Evolutionary conservation across 163 green algal species (phyloP).

Genomic region (Botryococcus braunii): DNA sequence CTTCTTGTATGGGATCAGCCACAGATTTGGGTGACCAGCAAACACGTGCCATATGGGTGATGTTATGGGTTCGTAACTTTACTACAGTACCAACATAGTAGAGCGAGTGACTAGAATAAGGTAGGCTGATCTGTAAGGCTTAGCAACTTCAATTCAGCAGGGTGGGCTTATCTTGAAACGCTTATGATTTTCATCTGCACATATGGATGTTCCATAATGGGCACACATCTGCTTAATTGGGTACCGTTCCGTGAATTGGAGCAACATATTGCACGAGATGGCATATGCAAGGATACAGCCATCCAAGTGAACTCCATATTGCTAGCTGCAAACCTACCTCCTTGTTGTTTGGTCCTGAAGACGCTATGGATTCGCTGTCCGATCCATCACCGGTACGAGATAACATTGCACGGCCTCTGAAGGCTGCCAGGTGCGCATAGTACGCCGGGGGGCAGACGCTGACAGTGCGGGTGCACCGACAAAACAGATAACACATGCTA

Average conservation of each 20-base stretch:
- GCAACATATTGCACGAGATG: background rate
- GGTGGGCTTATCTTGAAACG: no score
- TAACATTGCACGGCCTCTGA: conserved; percentile 20
- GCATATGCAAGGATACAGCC: no score
- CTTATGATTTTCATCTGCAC: background rate
- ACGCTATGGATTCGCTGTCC: conserved; percentile 1
- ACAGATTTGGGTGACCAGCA: background rate
- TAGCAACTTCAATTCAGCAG: background rate
- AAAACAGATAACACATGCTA: conserved; percentile 78
- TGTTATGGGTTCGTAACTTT: background rate
- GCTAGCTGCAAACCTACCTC: background rate
- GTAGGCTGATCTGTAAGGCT: background rate
- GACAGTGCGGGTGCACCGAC: conserved; percentile 55
- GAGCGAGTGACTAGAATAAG: background rate
- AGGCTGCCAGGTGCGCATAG: conserved; percentile 85
- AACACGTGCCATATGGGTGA: background rate
- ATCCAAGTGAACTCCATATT: no score
- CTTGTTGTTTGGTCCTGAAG: background rate
- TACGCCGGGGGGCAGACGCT: conserved; percentile 55
- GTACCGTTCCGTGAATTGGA: background rate
- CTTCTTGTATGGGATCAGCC: background rate
- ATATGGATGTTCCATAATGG: background rate
- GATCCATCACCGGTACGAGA: background rate
- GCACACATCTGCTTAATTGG: background rate
- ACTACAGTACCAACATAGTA: background rate